Evolutionary conservation across 768 basidiomycete species (phyloP).

Genomic region (Pleurotus tuoliensis): DNA sequence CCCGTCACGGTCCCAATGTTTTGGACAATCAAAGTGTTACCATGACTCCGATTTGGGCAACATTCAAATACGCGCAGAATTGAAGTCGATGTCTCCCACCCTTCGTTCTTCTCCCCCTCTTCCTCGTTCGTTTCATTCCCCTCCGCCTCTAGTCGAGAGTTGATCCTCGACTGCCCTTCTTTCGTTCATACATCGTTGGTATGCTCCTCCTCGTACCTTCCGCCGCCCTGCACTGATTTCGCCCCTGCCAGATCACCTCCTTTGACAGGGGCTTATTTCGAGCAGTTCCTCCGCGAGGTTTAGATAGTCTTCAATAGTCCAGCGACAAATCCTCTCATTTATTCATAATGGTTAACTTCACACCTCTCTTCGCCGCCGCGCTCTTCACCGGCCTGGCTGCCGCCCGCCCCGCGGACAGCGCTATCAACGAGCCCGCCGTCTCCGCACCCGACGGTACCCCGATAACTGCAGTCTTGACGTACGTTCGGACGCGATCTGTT

Average conservation of each 20-base stretch:
- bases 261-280: constrained; percentile 62
- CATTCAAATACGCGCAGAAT: constrained; percentile 13
- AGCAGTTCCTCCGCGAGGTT: constrained; percentile 63
- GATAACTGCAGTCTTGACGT: constrained; percentile 31
- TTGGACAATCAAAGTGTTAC: neutral
- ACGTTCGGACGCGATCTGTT: constrained; percentile 13
- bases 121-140: constrained; percentile 36
- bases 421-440: constrained; percentile 34
- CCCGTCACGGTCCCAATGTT: constrained; percentile 8
- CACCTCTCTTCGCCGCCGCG: constrained; percentile 49
- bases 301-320: constrained; percentile 35
- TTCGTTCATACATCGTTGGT: constrained; percentile 50
- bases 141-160: constrained; percentile 51
- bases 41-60: neutral
- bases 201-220: constrained; percentile 14
- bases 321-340: constrained; percentile 34
- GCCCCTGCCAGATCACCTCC: constrained; percentile 51
- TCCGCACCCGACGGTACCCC: constrained; percentile 45
- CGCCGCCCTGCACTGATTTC: constrained; percentile 7
- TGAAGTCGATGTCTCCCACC: constrained; percentile 18
- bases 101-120: constrained; percentile 28
- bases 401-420: constrained; percentile 39
- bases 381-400: constrained; percentile 48
- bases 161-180: constrained; percentile 57
- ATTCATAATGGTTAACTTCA: constrained; percentile 58